Evolutionary conservation across 345 rosid genomes (phyloP), one percentile per base, ranked within the genome.

Genomic region (Murraya paniculata): DNA sequence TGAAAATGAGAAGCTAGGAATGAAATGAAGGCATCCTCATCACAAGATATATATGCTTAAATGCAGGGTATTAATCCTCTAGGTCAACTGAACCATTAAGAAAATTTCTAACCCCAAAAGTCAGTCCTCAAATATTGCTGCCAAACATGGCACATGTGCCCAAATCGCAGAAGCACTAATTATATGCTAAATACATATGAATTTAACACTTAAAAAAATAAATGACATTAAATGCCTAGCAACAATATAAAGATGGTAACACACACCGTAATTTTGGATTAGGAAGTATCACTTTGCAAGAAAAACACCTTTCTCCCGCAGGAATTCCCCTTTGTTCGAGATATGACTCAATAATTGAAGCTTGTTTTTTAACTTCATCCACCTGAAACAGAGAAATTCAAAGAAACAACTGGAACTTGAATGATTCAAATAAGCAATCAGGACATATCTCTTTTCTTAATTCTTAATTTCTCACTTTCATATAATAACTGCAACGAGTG

Each of bases 291-390:
- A 95, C 94, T 92, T 93, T 93, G 86, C 82, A 89, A 75, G 97
- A 89, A 66, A 93, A 59, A 74, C 86, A 89, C 77, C 91, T 98
- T 76, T 92, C 91, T 5, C 88, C 91, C 45, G 92, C 77, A 79
- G 91, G 65, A 82, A 93, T 81, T 55, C 98, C 98, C 75, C 98
- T 90, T 83, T 90, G 98, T 71, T 91, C 94, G 81, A 93, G 90
- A 87, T 95, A 95, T 72, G 93, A 88, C 85, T 89, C 92, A 74
- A 95, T 94, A 83, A 95, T 77, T 38, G 84, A 84, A 84, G 89
- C 91, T 79, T 87, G 88, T 75, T 84, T 87, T 77, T 86, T 90
- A 36, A 79, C 82, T 84, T 90, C 89, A 28, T 81, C 86, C 33
- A 92, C 79, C 98, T 95, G 89, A 80, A 77, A 86, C 35, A 27